These are phyloP conservation scores for Colletotrichum cordylinicola DNA, from an alignment of 2,329 filamentous ascomycete species.

Conservation along the genomic window DNA sequence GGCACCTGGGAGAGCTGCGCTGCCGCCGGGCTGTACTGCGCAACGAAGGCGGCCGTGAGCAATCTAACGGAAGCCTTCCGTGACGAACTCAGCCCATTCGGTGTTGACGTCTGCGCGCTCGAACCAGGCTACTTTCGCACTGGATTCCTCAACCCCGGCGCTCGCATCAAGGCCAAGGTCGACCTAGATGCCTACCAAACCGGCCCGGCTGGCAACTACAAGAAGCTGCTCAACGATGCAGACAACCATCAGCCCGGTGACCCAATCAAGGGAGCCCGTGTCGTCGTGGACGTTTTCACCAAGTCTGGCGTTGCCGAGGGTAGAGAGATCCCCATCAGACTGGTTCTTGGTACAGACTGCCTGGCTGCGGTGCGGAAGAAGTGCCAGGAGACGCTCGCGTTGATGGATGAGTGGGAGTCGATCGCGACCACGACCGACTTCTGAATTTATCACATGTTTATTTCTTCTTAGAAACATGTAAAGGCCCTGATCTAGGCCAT, in stretches of 20 bases:
- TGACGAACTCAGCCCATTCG: slow-evolving; percentile 50
- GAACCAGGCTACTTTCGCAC: slow-evolving; percentile 63
- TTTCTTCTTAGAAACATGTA: not conserved
- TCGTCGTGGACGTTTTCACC: slow-evolving; percentile 62
- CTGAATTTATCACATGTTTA: not conserved
- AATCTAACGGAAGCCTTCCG: slow-evolving; percentile 49
- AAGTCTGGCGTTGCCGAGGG: slow-evolving; percentile 51
- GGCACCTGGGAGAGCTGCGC: slow-evolving; percentile 47
- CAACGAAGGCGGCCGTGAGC: slow-evolving; percentile 53
- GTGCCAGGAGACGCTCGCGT: slow-evolving; percentile 44
- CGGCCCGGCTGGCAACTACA: slow-evolving; percentile 30
- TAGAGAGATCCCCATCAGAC: slow-evolving; percentile 54
- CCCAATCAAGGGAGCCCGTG: slow-evolving; percentile 54
- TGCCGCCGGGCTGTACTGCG: slow-evolving; percentile 43
- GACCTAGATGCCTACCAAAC: slow-evolving; percentile 37
- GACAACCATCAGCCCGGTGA: slow-evolving; percentile 61
- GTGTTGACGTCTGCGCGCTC: slow-evolving; percentile 45
- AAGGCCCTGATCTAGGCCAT: too few relatives aligned
- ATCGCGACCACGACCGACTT: slow-evolving; percentile 42
- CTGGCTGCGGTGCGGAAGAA: slow-evolving; percentile 46
- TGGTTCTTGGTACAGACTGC: slow-evolving; percentile 61
- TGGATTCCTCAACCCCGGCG: slow-evolving; percentile 46
- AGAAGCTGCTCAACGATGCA: slow-evolving; percentile 34
- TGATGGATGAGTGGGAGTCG: slow-evolving; percentile 56
- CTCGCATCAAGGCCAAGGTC: slow-evolving; percentile 29